Conservation (phyloP, 345 rosid genomes). For the Mercurialis annua region DNA sequence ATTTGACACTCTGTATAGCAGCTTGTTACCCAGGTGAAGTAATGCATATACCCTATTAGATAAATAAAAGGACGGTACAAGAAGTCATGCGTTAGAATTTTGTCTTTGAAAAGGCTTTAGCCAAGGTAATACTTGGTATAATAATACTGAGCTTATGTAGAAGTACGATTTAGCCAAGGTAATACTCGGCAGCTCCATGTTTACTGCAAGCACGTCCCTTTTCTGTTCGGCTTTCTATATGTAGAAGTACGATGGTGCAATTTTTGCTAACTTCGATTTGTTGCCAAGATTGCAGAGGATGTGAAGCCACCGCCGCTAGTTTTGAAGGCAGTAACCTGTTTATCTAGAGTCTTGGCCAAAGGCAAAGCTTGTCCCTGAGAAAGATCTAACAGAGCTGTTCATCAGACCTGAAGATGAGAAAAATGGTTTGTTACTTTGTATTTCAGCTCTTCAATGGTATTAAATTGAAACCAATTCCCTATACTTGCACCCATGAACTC, state of each 20-base stretch:
- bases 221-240: not conserved
- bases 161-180: no score
- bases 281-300: slow-evolving; percentile 76
- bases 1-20: no score
- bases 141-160: not conserved
- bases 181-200: no score
- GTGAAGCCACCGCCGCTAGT: slow-evolving; percentile 59
- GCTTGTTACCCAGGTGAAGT: no score
- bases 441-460: slow-evolving; percentile 1
- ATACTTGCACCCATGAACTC: not conserved
- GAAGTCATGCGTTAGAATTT: not conserved
- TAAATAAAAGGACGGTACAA: not conserved
- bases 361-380: slow-evolving; percentile 81
- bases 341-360: slow-evolving; percentile 63
- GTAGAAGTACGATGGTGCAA: slow-evolving; percentile 4
- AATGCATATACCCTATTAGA: not conserved
- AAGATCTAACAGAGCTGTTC: slow-evolving; percentile 60
- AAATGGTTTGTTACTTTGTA: slow-evolving; percentile 51
- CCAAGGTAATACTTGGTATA: not conserved
- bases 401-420: slow-evolving; percentile 64
- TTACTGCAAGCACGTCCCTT: slow-evolving; percentile 5
- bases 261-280: slow-evolving; percentile 38
- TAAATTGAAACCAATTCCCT: not conserved
- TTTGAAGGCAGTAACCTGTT: slow-evolving; percentile 44
- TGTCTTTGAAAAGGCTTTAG: no score